Evolutionary conservation across 2,329 filamentous ascomycete genomes (phyloP).

Genomic region (Claviceps sorghi): DNA sequence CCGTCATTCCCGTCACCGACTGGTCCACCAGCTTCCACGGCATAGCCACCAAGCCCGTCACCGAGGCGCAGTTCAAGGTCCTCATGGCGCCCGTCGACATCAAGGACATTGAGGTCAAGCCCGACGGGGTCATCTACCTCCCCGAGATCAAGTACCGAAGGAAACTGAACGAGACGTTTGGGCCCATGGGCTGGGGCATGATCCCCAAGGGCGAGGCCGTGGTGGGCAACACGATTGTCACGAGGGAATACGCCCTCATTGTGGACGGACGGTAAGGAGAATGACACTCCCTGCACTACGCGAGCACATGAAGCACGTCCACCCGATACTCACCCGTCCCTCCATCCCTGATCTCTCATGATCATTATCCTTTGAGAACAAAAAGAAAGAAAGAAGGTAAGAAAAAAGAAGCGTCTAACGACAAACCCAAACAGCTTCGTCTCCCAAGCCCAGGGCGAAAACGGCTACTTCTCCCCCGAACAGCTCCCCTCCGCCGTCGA

Average conservation of each 20-base stretch:
- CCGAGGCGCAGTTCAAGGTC: conserved; percentile 51
- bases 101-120: conserved; percentile 88
- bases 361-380: no score
- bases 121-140: conserved; percentile 89
- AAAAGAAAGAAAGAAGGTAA: no score
- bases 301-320: no score
- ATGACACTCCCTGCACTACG: no score
- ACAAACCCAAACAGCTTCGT: conserved; percentile 54
- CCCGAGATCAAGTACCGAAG: conserved; percentile 96
- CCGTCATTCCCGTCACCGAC: conserved; percentile 30
- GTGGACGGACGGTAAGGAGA: conserved; percentile 63
- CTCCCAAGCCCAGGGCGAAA: conserved; percentile 83
- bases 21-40: conserved; percentile 79
- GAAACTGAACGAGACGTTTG: conserved; percentile 81
- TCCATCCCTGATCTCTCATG: neutral
- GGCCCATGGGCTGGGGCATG: conserved; percentile 88
- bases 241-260: conserved; percentile 85
- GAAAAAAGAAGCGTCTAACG: neutral
- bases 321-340: neutral
- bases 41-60: conserved; percentile 56
- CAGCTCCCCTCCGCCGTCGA: conserved; percentile 88
- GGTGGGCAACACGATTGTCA: conserved; percentile 66
- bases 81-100: conserved; percentile 52
- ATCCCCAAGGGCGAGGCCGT: conserved; percentile 76
- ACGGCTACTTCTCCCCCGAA: conserved; percentile 81